A percentile compares a stretch with the other conserved stretches of the same genome.
phyloP scores from a whole-genome alignment of 805 yeast species.

The Saturnispora galanensis region DNA sequence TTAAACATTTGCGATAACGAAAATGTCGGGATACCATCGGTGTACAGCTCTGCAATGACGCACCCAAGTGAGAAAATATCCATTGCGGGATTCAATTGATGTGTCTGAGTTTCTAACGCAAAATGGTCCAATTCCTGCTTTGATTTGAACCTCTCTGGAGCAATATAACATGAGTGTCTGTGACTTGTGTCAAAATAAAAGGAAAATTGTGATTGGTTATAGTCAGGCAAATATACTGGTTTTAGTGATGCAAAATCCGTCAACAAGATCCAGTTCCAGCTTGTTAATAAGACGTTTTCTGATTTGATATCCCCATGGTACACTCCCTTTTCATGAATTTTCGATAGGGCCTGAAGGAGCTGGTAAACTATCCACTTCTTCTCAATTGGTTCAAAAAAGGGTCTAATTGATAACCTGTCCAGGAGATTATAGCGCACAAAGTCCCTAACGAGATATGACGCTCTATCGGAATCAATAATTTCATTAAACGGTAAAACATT shows the following conservation, averaged over 20 bases:
- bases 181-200: conserved; percentile 89
- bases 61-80: conserved; percentile 82
- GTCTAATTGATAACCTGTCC: conserved; percentile 78
- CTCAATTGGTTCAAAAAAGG: conserved; percentile 74
- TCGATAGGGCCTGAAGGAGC: conserved; percentile 49
- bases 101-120: conserved; percentile 10
- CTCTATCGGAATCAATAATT: conserved; percentile 80
- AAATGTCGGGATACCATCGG: conserved; percentile 81
- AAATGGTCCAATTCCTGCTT: conserved; percentile 18
- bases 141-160: conserved; percentile 76
- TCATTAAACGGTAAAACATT: conserved; percentile 64
- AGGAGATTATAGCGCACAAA: conserved; percentile 70
- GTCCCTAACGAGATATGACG: conserved; percentile 84
- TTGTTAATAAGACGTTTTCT: conserved; percentile 77
- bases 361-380: conserved; percentile 81
- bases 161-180: conserved; percentile 79
- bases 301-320: conserved; percentile 88
- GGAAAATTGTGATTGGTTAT: conserved; percentile 84
- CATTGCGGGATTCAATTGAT: conserved; percentile 48
- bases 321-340: conserved; percentile 52
- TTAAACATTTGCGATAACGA: conserved; percentile 80
- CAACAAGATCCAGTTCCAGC: conserved; percentile 80
- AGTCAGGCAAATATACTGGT: conserved; percentile 81
- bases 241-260: conserved; percentile 81
- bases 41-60: conserved; percentile 78